phyloP scores from a whole-genome alignment of 495 filamentous ascomycete genomes.

The Penicillium pulvis region DNA sequence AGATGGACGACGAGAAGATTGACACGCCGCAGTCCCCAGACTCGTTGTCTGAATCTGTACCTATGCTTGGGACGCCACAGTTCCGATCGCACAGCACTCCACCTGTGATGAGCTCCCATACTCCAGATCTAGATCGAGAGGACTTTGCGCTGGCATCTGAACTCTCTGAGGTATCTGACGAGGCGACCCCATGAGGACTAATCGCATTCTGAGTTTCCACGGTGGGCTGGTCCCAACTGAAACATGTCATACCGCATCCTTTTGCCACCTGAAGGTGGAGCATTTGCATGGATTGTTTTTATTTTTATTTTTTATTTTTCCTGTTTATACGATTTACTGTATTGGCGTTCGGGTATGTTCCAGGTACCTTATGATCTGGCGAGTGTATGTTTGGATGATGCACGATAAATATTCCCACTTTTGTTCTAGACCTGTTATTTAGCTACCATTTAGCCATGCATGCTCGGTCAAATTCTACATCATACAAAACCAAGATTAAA shows the following conservation, averaged over 20 bases:
- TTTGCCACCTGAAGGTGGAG: neutral
- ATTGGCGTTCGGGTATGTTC: constrained; percentile 2
- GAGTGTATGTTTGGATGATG: constrained; percentile 9
- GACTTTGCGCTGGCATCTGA: constrained; percentile 10
- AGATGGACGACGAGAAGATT: constrained; percentile 22
- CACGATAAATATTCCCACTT: constrained; percentile 16
- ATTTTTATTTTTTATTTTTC: neutral
- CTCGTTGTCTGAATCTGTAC: constrained; percentile 19
- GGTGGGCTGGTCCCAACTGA: constrained; percentile 7
- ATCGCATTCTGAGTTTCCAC: neutral
- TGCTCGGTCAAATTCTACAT: constrained; percentile 10
- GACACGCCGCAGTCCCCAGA: constrained; percentile 19
- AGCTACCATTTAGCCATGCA: constrained; percentile 3
- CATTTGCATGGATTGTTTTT: neutral
- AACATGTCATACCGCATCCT: neutral
- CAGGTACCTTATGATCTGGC: constrained; percentile 3
- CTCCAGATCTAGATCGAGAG: constrained; percentile 16
- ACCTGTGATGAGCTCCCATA: constrained; percentile 33
- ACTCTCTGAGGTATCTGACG: constrained; percentile 12
- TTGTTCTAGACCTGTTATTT: constrained; percentile 6
- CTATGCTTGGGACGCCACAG: constrained; percentile 28
- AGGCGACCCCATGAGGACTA: constrained; percentile 12
- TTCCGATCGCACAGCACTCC: constrained; percentile 44
- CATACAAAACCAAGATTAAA: neutral
- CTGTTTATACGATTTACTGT: neutral